Evolutionary conservation across 2,329 filamentous ascomycete species (phyloP), one percentile per base, ranked within the genome.

Genomic region (Fusarium sp.): DNA sequence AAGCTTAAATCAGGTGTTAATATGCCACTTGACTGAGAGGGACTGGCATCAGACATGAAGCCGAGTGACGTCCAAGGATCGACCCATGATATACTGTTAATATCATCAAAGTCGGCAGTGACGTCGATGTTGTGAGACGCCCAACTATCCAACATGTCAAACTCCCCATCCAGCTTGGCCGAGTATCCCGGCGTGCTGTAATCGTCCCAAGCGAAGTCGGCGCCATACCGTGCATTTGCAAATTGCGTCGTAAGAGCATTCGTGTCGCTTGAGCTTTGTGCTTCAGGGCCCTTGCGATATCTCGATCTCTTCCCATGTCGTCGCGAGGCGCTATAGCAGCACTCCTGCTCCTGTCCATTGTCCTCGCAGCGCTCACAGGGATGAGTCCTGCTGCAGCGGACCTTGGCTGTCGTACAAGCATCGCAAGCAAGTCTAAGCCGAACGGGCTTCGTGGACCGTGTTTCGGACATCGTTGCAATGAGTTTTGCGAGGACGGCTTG

Each of bases 401-500:
- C 64, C n/a, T 67, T 67, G 40, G 64, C 64, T 17, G 64, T 64
- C 17, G 64, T 67, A 59, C 64, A 67, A 37, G 64, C 48, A 36
- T 67, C 64, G 40, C 64, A 67, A 35, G 64, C 64, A 45, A 67
- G 64, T 20, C 64, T 58, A 31, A 67, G 33, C 6, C 58, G 45
- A 17, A 67, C 64, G 11, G 64, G 58, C 25, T 66, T 66, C 6
- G 42, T 27, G 29, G 48, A 59, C 11, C 63, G 50, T 8, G 43
- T 23, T 39, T 60, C 53, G 42, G 58, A 25, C 59, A 64, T 63
- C 17, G 17, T 63, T 42, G 14, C 8, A 6, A 9, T 11, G 15
- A n/a, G 6, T 23, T 31, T 23, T 25, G 15, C 11, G 11, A 48
- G n/a, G 39, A 15, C n/a, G 6, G 2, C 31, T 25, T 39, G 40